Base-by-base conservation (phyloP, 768 basidiomycete species). In the Suillus clintonianus region DNA sequence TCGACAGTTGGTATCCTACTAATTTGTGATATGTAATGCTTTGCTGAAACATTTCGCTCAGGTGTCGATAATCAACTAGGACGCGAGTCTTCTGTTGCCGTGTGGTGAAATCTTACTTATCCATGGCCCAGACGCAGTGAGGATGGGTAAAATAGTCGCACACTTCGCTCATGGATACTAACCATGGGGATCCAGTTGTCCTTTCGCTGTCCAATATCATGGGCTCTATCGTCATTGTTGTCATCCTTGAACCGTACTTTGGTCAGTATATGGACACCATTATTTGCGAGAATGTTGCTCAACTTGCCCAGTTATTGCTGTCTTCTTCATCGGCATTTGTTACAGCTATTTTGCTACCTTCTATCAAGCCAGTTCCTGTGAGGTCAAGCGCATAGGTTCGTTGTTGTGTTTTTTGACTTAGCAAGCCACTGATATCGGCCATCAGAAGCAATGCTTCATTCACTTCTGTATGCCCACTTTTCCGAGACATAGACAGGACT, bases 401-500 rank as follows among this genome's bases (percentile, higher is more conserved):
- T 34, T 45, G 39, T 15, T 10, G 17, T 22, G 30, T n/a, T 27
- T 45, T 22, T 19, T 41, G 37, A 22, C n/a, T 0, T 14, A n/a
- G n/a, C 34, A 5, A 41, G 27, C 55, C 48, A 27, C 37, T 58
- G 3, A 67, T 17, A 51, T 24, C 9, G 19, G 2, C 45, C 41
- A 17, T 37, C 57, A 86, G 91, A 91, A 72, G 81, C 88, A 7
- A 85, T 89, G 77, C 80, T 92, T 4, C 88, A 91, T 41, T 90
- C 89, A 1, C 76, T 88, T 11, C 81, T 94, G 11, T 93, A 93
- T 71, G 84, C 89, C 0, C 90, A 91, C 69, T 90, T 93, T 70
- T 85, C 89, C 1, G 92, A 93, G 73, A 90, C 88, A 0, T 78
- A 93, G 5, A 87, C 87, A 69, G 91, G 91, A 15, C 77, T 88